Evolutionary conservation across 306 rosid genomes (phyloP), one percentile per base, ranked within the genome.

Genomic region (Pyrus communis): DNA sequence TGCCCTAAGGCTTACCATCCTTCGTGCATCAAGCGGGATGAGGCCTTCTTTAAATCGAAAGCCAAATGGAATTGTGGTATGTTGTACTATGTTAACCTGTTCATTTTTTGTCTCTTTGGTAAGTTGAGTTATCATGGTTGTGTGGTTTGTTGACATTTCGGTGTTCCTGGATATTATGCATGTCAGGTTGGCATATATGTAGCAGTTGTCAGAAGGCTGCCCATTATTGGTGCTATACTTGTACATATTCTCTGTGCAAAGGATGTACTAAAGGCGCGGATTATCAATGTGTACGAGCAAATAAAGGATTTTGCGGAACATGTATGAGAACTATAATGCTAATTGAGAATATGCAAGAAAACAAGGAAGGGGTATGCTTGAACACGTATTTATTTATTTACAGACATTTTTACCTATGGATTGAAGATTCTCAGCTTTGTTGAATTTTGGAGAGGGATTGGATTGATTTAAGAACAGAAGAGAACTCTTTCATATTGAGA

Each of bases 1-100:
- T 96, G 99, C 67, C 99, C 98, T 12, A 96, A 96, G 88, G 99
- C 99, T 2, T 96, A 96, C 79, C 99, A 96, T 77, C 97, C 97
- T 1, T 65, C 97, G 5, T 96, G 99, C 85, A 81, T 96, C 78
- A 96, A 96, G 86, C 84, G 99, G 60, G 99, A 96, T 46, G 99
- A 96, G 51, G 71, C 93, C 8, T 96, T 96, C 81, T 96, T 96
- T 77, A 89, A 83, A 69, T 93, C 98, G 27, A 93, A 87, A 82
- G 99, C 99, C 58, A 93, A 91, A 81, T 96, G 99, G 99, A 96
- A 91, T 82, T 96, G 99, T 28, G 99, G 99, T 96, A 88, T 25
- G 88, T 83, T 76, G 51, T 80, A n/a, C 57, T 38, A 4, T 28
- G 13, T 62, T 68, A 11, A 35, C 69, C 46, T 66, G 27, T 12